Conservation (phyloP, 192 early-diverging fungal species). For the Coemansia guatemalensis region DNA sequence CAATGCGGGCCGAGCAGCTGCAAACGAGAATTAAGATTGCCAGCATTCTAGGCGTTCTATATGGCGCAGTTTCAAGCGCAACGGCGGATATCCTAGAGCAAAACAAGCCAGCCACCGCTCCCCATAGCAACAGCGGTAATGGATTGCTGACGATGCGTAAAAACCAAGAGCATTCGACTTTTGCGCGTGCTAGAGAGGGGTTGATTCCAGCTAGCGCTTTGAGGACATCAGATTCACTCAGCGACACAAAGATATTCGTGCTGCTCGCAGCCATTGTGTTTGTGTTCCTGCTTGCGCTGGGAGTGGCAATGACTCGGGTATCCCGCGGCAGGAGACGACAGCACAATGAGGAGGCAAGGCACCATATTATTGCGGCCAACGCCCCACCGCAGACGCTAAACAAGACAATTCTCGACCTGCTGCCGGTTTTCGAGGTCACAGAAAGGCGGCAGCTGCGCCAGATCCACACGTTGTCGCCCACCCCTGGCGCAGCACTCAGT, state of each 20-base stretch:
- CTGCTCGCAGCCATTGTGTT: slow-evolving; percentile 51
- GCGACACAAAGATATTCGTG: slow-evolving; percentile 56
- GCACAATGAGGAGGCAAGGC: slow-evolving; percentile 19
- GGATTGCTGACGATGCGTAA: not conserved
- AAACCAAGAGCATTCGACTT: not conserved
- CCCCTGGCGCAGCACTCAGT: slow-evolving; percentile 1
- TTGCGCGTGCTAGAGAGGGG: not conserved
- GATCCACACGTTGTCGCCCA: slow-evolving; percentile 22
- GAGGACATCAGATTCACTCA: slow-evolving; percentile 40
- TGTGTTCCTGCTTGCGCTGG: slow-evolving; percentile 49
- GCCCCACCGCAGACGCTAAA: slow-evolving; percentile 42
- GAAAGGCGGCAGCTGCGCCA: slow-evolving; percentile 38
- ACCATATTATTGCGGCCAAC: slow-evolving; percentile 28
- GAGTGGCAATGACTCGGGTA: slow-evolving; percentile 52
- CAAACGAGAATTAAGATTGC: not conserved
- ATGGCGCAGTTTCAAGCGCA: not conserved
- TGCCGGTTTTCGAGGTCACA: slow-evolving; percentile 52
- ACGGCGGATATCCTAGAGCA: not conserved
- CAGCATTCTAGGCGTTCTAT: not conserved
- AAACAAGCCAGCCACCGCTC: not conserved
- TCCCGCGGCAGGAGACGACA: slow-evolving; percentile 37
- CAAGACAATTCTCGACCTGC: slow-evolving; percentile 48
- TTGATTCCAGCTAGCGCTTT: not conserved
- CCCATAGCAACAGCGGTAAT: not conserved
- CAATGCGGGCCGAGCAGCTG: not conserved